A percentile compares a stretch with the other conserved stretches of the same genome.
These are phyloP conservation scores for Setomelanomma holmii DNA, from an alignment of 2,329 filamentous ascomycete genomes.

Conservation along the genomic window DNA sequence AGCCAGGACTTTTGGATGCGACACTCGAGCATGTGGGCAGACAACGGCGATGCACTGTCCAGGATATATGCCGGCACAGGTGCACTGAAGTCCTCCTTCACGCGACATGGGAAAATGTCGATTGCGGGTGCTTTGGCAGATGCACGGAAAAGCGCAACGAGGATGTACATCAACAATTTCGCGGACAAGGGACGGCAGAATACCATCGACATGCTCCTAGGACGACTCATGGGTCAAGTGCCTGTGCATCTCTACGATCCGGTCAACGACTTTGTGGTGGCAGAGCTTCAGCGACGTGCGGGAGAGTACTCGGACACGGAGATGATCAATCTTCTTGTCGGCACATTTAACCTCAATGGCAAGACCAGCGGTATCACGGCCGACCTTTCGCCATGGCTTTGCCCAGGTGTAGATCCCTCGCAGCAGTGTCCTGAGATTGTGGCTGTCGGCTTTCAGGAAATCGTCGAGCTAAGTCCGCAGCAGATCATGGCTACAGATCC, in stretches of 20 bases:
- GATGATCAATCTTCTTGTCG: conserved; percentile 80
- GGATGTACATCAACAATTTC: conserved; percentile 98
- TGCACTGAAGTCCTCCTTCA: conserved; percentile 94
- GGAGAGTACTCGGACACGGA: conserved; percentile 78
- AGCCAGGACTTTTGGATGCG: conserved; percentile 87
- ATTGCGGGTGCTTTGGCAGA: conserved; percentile 93
- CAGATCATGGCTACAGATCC: conserved; percentile 99
- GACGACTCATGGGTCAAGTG: conserved; percentile 80
- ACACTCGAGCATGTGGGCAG: conserved; percentile 93
- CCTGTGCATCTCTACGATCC: conserved; percentile 91
- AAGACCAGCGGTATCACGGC: conserved; percentile 77
- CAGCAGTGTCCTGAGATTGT: conserved; percentile 79
- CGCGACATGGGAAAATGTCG: conserved; percentile 93
- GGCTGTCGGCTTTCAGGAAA: conserved; percentile 94
- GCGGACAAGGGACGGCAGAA: conserved; percentile 90
- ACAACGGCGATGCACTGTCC: conserved; percentile 93
- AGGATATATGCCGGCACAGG: conserved; percentile 97
- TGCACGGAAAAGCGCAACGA: conserved; percentile 89
- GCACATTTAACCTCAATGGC: conserved; percentile 95
- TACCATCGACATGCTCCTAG: conserved; percentile 92
- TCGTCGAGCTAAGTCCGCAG: conserved; percentile 95
- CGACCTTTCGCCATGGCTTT: conserved; percentile 87
- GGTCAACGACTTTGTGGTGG: conserved; percentile 86
- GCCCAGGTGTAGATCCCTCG: conserved; percentile 66
- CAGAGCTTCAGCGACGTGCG: conserved; percentile 72